These are phyloP conservation scores for Primulina huaijiensis DNA, from an alignment of 257 asterid genomes.

Conservation along the genomic window DNA sequence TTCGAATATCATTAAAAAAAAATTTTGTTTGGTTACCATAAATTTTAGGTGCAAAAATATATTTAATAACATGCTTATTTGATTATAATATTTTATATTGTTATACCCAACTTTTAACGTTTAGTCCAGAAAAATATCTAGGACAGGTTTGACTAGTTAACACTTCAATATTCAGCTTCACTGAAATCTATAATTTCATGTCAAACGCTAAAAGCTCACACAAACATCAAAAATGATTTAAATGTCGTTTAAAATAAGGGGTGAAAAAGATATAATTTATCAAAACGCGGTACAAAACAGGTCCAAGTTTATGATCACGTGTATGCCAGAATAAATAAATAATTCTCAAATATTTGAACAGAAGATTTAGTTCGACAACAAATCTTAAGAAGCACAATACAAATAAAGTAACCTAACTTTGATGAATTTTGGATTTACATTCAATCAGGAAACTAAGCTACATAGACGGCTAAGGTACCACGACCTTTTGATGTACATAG, in stretches of 20 bases:
- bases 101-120: not conserved
- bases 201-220: not conserved
- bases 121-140: not conserved
- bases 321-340: not conserved
- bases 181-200: not conserved
- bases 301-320: not conserved
- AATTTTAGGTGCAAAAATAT: too few species aligned
- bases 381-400: not conserved
- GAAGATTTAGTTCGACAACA: not conserved
- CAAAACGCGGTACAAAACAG: not conserved
- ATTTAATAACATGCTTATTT: not conserved
- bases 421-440: slow-evolving; percentile 23
- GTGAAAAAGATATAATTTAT: not conserved
- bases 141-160: not conserved
- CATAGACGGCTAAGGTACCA: slow-evolving; percentile 17
- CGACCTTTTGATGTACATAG: slow-evolving; percentile 34
- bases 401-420: not conserved
- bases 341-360: not conserved
- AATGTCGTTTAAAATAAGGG: not conserved
- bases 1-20: too few species aligned
- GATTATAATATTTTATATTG: too few species aligned
- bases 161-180: not conserved
- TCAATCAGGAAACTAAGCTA: slow-evolving; percentile 24
- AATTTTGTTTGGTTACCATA: too few species aligned
- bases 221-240: not conserved